Evolutionary conservation across 768 basidiomycete genomes (phyloP).

Genomic region (Boletus pseudo-olivaceus): DNA sequence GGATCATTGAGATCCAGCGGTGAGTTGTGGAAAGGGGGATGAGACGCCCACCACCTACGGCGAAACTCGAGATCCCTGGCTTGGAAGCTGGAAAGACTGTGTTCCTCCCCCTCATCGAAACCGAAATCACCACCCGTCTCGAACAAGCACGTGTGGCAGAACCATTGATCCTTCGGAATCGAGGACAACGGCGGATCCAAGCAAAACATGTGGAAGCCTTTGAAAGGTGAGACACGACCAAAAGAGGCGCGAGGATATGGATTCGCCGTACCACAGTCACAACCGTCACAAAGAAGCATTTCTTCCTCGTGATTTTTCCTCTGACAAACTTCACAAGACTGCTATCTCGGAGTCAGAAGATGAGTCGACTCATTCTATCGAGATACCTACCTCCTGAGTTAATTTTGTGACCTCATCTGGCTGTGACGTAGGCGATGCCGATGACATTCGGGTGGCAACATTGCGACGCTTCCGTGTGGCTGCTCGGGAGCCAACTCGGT

Average conservation of each 20-base stretch:
- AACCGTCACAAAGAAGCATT: constrained; percentile 90
- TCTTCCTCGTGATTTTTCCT: constrained; percentile 84
- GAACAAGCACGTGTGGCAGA: constrained; percentile 86
- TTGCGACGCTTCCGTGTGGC: constrained; percentile 34
- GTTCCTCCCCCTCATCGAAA: constrained; percentile 97
- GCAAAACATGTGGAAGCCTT: constrained; percentile 97
- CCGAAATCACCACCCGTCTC: constrained; percentile 95
- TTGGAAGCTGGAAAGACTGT: constrained; percentile 87
- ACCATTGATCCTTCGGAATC: constrained; percentile 96
- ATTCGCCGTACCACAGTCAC: constrained; percentile 62
- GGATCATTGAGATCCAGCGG: constrained; percentile 42
- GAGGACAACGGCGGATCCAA: constrained; percentile 83
- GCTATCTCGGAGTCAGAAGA: constrained; percentile 40
- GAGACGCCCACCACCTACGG: constrained; percentile 80
- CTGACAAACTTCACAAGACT: constrained; percentile 91
- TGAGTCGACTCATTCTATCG: constrained; percentile 13
- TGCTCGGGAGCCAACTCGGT: constrained; percentile 19
- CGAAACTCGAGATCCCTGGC: constrained; percentile 88
- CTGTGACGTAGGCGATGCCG: constrained; percentile 22
- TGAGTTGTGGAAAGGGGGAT: constrained; percentile 48
- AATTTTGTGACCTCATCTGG: constrained; percentile 39
- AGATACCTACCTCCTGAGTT: constrained; percentile 49
- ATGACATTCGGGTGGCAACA: constrained; percentile 18
- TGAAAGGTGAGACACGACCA: constrained; percentile 16
- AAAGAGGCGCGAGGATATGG: constrained; percentile 8